Conservation (phyloP, 345 rosid species). For the Angophora floribunda region DNA sequence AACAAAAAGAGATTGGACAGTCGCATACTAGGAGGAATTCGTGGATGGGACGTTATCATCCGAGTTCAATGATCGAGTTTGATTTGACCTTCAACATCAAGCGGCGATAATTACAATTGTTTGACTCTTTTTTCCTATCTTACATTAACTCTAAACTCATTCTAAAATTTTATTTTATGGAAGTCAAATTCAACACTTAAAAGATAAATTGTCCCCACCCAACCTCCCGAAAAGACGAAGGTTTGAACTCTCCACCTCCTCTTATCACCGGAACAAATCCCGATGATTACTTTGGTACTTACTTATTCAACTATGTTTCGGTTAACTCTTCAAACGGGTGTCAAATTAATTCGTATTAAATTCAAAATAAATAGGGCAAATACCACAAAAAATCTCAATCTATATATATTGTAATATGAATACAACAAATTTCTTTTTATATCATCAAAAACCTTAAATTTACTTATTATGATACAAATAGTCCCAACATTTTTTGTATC, state of each 20-base stretch:
- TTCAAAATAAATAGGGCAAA: neutral
- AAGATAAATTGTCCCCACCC: too few relatives aligned
- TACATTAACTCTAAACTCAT: too few relatives aligned
- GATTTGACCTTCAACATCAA: neutral
- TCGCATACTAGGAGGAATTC: neutral
- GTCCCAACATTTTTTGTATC: too few relatives aligned
- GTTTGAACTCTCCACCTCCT: too few relatives aligned
- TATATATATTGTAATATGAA: too few relatives aligned
- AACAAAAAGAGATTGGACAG: neutral
- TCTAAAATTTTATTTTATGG: too few relatives aligned
- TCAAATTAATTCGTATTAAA: neutral
- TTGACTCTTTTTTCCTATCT: neutral
- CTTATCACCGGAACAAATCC: too few relatives aligned
- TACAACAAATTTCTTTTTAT: too few relatives aligned
- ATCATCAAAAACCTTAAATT: rapidly evolving
- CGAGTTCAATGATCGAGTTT: neutral
- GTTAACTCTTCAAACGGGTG: neutral
- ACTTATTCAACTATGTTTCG: neutral
- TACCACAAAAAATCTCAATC: neutral
- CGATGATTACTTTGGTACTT: neutral
- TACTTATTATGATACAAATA: too few relatives aligned
- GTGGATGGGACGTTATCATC: neutral
- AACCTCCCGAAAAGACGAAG: too few relatives aligned
- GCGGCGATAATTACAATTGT: neutral
- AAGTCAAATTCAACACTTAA: too few relatives aligned